Base-by-base conservation (phyloP, 176 grass and related monocot species). In the Zea luxurians region DNA sequence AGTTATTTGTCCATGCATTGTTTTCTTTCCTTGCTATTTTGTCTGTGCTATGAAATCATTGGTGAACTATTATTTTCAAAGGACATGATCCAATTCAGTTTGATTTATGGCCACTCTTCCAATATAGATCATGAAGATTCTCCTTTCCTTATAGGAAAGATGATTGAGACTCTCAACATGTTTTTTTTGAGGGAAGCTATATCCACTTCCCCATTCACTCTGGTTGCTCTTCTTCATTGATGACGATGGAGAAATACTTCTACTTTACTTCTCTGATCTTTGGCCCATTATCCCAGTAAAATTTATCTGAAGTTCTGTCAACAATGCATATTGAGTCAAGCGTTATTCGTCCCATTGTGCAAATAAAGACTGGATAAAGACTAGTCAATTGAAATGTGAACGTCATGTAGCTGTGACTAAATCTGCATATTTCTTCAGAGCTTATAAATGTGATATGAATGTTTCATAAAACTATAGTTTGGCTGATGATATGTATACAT, bases 61-160 rank as follows among this genome's bases (percentile, higher is more conserved):
- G 62, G 13, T 44, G 3, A 52, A 69, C 13, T 5, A 0, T 54
- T 53, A 35, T 46, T 83, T 38, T 62, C 21, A 15, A 73, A 37
- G 18, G 50, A 10, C 66, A 17, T 10, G 4, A 60, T 50, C 43
- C 2, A n/a, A 34, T 53, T 68, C 10, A 37, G 59, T 66, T 63
- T 15, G 48, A 60, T 15, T 79, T 42, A 60, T 61, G 41, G 4
- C 8, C n/a, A 55, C 15, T 48, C 13, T 79, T 41, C 58, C 8
- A 55, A 55, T 63, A 16, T 80, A 70, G 69, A 80, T 45, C 71
- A 67, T 61, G 40, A 71, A 53, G 35, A 74, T 48, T 60, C 37
- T 74, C 4, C 57, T 66, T 46, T 47, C 11, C 48, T 61, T 84
- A 18, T 48, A 86, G 64, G 73, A 84, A 76, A 80, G 64, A 83